Base-by-base conservation (phyloP, 192 early-diverging fungal genomes). In the Podila minutissima region DNA sequence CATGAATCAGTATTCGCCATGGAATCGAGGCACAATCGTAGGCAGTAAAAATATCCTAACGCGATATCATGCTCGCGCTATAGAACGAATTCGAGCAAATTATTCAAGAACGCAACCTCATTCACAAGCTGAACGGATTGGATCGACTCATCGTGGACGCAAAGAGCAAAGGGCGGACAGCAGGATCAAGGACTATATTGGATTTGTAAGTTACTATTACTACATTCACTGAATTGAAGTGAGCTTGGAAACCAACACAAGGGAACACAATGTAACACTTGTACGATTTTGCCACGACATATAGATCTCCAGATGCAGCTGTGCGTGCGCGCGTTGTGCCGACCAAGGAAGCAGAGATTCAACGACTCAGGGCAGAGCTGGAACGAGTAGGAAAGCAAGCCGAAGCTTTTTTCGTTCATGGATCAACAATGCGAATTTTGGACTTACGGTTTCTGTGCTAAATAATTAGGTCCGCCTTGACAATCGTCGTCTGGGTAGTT, bases 81-180 rank as follows among this genome's bases (percentile, higher is more conserved):
- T 46, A 81, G 77, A 73, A 81, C 41, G 77, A 81, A 50, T 81
- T 81, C 58, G 70, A 64, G 15, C 77, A 81, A 41, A 73, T 81
- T 32, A 69, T 81, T 26, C 33, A 62, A 26, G 71, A 81, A 41
- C 77, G 77, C 24, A 81, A 72, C 62, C 61, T 81, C 46, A 65
- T 73, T 13, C 64, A 65, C 71, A 81, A 81, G 58, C 24, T 81
- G 19, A 81, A 81, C 29, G 71, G 66, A n/a, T 71, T 81, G 13
- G 77, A 81, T n/a, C 62, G 71, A 55, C 71, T 81, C 15, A 81
- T 81, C 41, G 77, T 55, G 2, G 77, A 73, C 0, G 70, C 77
- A 3, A 69, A 69, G 28, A 48, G 28, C 57, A 81, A 81, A 66
- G 77, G 77, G 32, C 66, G 62, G 6, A 73, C 71, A 12, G 71